These are phyloP conservation scores for Gaeumannomyces tritici DNA, from an alignment of 2,329 filamentous ascomycete genomes.

Conservation along the genomic window DNA sequence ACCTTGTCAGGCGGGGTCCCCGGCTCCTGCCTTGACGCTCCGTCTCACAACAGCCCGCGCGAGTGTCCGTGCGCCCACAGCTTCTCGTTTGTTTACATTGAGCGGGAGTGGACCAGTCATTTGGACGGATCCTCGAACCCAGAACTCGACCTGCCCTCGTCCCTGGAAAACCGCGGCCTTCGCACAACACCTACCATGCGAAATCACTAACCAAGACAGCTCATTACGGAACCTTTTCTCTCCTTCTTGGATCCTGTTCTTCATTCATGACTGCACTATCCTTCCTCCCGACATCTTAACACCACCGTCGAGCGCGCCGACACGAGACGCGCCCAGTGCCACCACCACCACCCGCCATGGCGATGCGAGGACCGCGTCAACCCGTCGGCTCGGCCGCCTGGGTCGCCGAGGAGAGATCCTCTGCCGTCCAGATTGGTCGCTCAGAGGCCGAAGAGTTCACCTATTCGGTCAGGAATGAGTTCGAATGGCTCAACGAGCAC, in stretches of 20 bases:
- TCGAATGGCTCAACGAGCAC: slow-evolving; percentile 98
- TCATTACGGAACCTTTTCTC: background rate
- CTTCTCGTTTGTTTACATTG: slow-evolving; percentile 5
- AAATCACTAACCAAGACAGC: slow-evolving; percentile 2
- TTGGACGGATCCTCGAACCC: background rate
- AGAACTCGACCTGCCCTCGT: background rate
- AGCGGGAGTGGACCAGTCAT: background rate
- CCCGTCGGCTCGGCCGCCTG: slow-evolving; percentile 76
- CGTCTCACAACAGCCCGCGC: background rate
- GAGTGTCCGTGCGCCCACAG: background rate
- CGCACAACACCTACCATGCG: slow-evolving; percentile 1
- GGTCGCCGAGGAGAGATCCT: slow-evolving; percentile 75
- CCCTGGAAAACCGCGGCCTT: background rate
- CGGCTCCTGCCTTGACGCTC: too few species aligned
- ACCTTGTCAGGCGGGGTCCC: background rate
- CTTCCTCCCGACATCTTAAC: background rate
- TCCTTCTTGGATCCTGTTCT: background rate
- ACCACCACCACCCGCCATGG: slow-evolving; percentile 14
- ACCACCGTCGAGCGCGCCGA: background rate
- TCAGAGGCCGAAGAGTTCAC: slow-evolving; percentile 89
- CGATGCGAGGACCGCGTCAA: slow-evolving; percentile 47
- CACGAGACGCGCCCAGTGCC: background rate
- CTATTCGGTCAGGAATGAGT: slow-evolving; percentile 83
- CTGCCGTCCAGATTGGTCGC: slow-evolving; percentile 64
- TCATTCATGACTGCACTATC: slow-evolving; percentile 1